Evolutionary conservation across 768 basidiomycete species (phyloP), one percentile per base, ranked within the genome.

Genomic region (Termitomyces sp.): DNA sequence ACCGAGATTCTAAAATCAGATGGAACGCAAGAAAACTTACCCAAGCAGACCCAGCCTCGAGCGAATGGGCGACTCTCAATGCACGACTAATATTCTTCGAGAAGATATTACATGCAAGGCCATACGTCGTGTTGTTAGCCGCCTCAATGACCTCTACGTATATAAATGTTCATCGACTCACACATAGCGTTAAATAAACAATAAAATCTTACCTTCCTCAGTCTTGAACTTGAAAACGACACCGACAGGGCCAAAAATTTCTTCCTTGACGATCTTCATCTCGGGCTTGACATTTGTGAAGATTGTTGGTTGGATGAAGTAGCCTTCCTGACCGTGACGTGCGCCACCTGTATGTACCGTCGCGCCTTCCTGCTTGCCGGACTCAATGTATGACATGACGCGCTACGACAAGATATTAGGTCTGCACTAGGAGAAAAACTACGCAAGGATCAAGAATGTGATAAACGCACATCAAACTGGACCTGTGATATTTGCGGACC

Each of bases 231-330:
- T 86, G 72, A 82, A 75, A 32, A 92, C 71, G 35, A 83, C 85
- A 55, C 81, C 80, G 41, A 91, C 88, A 25, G 90, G 89, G 8
- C 89, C 89, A 62, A 91, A 89, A 57, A 89, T 88, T 66, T 90
- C 82, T 60, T 86, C 84, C 45, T 66, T 66, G 8, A 85, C 81
- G 54, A 90, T 88, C 67, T 79, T 83, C 83, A 88, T 88, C 34
- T 83, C 79, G 0, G 79, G 75, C 34, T 70, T 77, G 40, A 77
- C 77, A 60, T 88, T 76, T 9, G 83, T 80, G 70, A 91, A 86
- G 61, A 91, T 73, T 5, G 91, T 91, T 1, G 85, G 90, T 55
- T 70, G 59, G 55, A 92, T 78, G 67, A 84, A 91, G 74, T 77
- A 90, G 21, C 90, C 90, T 59, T 85, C 76, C 0, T 62, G 68